Conservation (phyloP, 2,329 filamentous ascomycete species). For the Fusarium sp. region DNA sequence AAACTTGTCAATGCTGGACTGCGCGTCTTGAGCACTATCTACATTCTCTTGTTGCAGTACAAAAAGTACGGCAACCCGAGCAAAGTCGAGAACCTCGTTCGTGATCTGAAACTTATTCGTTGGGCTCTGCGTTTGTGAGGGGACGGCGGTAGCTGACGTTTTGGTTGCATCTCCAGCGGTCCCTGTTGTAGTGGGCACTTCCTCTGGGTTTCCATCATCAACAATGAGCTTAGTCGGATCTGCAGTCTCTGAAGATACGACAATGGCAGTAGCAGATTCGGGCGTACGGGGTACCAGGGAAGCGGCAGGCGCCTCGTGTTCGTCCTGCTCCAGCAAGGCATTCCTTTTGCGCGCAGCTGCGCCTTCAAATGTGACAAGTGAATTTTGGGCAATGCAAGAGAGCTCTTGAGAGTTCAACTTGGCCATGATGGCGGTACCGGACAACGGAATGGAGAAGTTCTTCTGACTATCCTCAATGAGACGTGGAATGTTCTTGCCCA, state of each 20-base stretch:
- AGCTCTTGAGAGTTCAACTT: conserved; percentile 80
- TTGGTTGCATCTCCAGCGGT: conserved; percentile 10
- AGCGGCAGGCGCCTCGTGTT: conserved; percentile 17
- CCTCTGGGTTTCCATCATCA: conserved; percentile 36
- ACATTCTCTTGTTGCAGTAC: conserved; percentile 67
- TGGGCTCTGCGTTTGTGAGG: conserved; percentile 27
- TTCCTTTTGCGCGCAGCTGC: conserved; percentile 52
- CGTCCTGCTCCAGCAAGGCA: conserved; percentile 41
- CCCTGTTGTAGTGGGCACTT: conserved; percentile 21
- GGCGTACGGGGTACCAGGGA: conserved; percentile 19
- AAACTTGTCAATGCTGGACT: conserved; percentile 65
- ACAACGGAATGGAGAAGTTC: conserved; percentile 82
- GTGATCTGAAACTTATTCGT: conserved; percentile 59
- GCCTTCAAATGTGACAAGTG: conserved; percentile 85
- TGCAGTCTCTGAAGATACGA: conserved; percentile 34
- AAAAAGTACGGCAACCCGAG: conserved; percentile 70
- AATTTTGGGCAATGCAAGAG: conserved; percentile 87
- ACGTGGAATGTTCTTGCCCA: conserved; percentile 82
- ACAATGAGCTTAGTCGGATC: conserved; percentile 37
- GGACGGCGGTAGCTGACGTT: conserved; percentile 16
- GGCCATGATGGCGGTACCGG: conserved; percentile 74
- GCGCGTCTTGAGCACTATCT: conserved; percentile 63
- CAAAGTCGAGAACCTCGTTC: conserved; percentile 70
- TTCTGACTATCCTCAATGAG: conserved; percentile 72
- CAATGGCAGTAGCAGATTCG: conserved; percentile 26